A percentile compares a stretch with the other conserved stretches of the same genome.
Conservation (phyloP, 805 yeast genomes). For the Saturnispora bothae region DNA sequence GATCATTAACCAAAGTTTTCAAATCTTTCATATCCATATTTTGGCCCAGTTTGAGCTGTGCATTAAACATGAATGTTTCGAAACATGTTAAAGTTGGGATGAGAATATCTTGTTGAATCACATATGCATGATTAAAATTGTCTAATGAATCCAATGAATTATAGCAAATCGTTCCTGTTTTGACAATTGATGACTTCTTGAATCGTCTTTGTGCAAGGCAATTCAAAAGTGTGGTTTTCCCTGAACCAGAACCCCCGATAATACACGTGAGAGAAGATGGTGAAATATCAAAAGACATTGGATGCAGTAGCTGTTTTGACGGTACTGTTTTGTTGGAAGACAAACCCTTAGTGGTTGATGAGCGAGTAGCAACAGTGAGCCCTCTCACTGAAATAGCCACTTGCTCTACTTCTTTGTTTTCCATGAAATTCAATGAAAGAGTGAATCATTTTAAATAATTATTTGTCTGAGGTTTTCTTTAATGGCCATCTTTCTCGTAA, state of each 20-base stretch:
- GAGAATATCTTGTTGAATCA: slow-evolving; percentile 66
- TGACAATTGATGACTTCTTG: slow-evolving; percentile 23
- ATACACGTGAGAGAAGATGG: slow-evolving; percentile 64
- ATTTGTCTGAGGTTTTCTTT: no score
- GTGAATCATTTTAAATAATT: no score
- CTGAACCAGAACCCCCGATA: slow-evolving; percentile 83
- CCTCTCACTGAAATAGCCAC: not conserved
- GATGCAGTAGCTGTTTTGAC: slow-evolving; percentile 34
- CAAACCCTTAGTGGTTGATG: no score
- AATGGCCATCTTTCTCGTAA: slow-evolving; percentile 7
- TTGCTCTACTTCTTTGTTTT: not conserved
- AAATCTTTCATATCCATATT: slow-evolving; percentile 35
- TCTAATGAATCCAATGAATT: slow-evolving; percentile 26
- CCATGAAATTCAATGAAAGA: no score
- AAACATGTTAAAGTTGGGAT: slow-evolving; percentile 61
- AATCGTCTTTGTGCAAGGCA: slow-evolving; percentile 42
- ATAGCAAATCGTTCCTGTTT: slow-evolving; percentile 33
- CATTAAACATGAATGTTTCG: slow-evolving; percentile 62
- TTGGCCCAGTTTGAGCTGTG: slow-evolving; percentile 54
- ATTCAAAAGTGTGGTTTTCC: slow-evolving; percentile 73
- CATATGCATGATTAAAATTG: slow-evolving; percentile 42
- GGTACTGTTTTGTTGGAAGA: no score
- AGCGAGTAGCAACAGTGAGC: no score
- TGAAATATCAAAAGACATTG: slow-evolving; percentile 49
- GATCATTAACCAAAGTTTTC: slow-evolving; percentile 40